Conservation (phyloP, 2,329 filamentous ascomycete species). For the Talaromyces sp. region DNA sequence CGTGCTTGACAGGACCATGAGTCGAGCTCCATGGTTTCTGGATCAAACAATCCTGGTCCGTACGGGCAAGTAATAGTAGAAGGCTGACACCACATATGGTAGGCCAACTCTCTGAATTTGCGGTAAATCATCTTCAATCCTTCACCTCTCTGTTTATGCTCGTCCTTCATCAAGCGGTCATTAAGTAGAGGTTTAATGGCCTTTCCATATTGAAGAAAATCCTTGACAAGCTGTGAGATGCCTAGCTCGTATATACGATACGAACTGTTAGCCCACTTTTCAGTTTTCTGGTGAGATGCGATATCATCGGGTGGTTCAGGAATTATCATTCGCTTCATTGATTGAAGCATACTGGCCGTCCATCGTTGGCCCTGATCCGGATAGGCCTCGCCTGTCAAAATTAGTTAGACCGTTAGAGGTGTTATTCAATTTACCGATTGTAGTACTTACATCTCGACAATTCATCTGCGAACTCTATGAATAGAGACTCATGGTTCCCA, state of each 20-base stretch:
- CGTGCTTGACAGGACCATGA: neutral
- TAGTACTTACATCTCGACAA: neutral
- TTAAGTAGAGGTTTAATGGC: neutral
- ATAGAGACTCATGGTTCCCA: neutral
- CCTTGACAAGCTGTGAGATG: neutral
- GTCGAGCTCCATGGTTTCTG: neutral
- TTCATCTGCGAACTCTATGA: neutral
- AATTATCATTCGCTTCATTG: neutral
- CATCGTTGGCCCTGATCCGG: neutral
- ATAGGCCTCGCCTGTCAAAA: neutral
- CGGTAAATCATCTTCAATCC: neutral
- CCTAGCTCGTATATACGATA: neutral
- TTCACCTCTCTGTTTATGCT: neutral
- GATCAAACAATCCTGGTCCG: neutral
- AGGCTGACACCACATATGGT: slow-evolving; percentile 6
- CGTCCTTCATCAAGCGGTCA: neutral
- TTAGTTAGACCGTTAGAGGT: neutral
- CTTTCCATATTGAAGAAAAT: neutral
- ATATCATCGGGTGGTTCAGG: neutral
- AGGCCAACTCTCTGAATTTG: neutral
- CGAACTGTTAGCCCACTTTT: neutral
- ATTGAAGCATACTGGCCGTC: neutral
- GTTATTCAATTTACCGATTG: too few species aligned
- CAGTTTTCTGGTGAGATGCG: too few species aligned
- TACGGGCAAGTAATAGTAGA: neutral